A percentile compares a stretch with the other conserved stretches of the same genome.
phyloP scores from a whole-genome alignment of 2,329 filamentous ascomycete genomes.

The Calonectria pseudoturangicola region DNA sequence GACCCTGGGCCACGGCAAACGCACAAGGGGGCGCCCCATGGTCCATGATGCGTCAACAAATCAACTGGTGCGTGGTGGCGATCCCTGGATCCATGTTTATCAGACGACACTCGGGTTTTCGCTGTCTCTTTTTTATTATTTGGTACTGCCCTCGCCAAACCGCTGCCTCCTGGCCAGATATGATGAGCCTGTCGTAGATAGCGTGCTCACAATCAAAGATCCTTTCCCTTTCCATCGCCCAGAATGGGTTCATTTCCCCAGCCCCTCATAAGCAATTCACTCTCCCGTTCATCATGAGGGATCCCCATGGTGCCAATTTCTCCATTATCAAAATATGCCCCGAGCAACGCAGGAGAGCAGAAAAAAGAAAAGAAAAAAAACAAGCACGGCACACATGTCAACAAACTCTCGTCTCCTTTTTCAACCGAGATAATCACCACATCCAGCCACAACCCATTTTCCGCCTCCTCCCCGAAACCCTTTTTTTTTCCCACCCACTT shows the following conservation, averaged over 20 bases:
- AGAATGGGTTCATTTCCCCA: conserved; percentile 23
- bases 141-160: conserved; percentile 3
- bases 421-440: conserved; percentile 33
- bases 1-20: conserved; percentile 32
- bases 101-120: conserved; percentile 50
- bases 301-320: conserved; percentile 19
- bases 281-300: conserved; percentile 3
- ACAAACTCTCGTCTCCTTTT: conserved; percentile 29
- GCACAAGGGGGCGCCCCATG: conserved; percentile 25
- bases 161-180: conserved; percentile 10
- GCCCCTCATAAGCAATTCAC: conserved; percentile 3
- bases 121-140: conserved; percentile 21
- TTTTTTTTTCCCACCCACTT: conserved; percentile 35
- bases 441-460: conserved; percentile 21
- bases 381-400: not conserved
- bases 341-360: not conserved
- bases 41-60: conserved; percentile 14
- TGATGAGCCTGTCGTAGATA: conserved; percentile 16
- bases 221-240: conserved; percentile 33
- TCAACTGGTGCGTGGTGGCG: conserved; percentile 38
- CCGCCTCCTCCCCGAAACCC: conserved; percentile 35
- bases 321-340: conserved; percentile 2
- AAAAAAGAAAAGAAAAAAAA: not conserved
- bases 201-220: conserved; percentile 19
- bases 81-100: conserved; percentile 54